Percentiles rank a stretch among this genome's conserved stretches.
phyloP scores from a whole-genome alignment of 2,329 filamentous ascomycete species.

The Beauveria rudraprayagi region DNA sequence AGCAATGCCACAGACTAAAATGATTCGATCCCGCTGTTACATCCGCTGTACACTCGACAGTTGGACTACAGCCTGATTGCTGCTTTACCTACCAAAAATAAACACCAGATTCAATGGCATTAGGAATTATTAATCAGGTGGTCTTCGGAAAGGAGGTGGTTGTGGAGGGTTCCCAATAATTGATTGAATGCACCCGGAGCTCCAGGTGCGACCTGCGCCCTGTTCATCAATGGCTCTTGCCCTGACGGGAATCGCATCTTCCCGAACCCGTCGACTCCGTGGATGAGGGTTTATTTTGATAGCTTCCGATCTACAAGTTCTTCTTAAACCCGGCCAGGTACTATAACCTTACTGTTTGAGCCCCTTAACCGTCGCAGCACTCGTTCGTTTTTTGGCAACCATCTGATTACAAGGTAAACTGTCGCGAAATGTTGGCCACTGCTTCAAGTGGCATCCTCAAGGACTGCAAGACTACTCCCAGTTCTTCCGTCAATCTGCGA shows the following conservation, averaged over 20 bases:
- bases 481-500: neutral
- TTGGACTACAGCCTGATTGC: too few relatives aligned
- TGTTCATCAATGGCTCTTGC: neutral
- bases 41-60: too few relatives aligned
- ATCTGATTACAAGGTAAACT: neutral
- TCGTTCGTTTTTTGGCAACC: too few relatives aligned
- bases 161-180: neutral
- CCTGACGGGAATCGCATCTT: too few relatives aligned
- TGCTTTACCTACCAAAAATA: too few relatives aligned
- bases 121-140: neutral
- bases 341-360: too few relatives aligned
- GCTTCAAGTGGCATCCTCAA: neutral
- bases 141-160: neutral
- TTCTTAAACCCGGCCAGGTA: neutral
- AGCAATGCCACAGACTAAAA: too few relatives aligned
- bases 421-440: neutral
- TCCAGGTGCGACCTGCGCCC: neutral
- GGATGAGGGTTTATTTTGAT: neutral
- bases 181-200: neutral
- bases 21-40: too few relatives aligned
- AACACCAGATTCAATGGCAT: too few relatives aligned
- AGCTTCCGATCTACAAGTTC: neutral
- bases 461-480: neutral
- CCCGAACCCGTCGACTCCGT: too few relatives aligned
- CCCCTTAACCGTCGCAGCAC: too few relatives aligned